Percentiles rank a stretch among this genome's conserved stretches.
Conservation (phyloP, 140 eudicot genomes). For the Ambrosia hybrid region DNA sequence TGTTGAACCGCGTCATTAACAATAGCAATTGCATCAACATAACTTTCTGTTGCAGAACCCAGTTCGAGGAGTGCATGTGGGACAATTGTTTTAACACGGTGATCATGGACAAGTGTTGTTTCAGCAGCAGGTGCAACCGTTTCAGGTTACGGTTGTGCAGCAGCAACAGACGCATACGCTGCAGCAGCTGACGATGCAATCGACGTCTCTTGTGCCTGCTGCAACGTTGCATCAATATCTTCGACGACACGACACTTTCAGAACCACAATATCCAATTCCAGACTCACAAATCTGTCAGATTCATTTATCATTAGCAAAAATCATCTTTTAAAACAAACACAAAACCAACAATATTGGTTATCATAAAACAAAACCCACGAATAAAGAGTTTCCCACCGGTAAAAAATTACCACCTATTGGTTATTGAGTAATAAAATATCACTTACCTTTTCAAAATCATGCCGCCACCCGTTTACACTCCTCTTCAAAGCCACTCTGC, state of each 20-base stretch:
- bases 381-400: no score
- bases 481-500: no score
- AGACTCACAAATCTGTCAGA: conserved; percentile 56
- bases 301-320: conserved; percentile 2
- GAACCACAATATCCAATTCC: conserved; percentile 50
- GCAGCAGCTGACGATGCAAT: not conserved
- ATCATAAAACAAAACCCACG: no score
- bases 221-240: conserved; percentile 50
- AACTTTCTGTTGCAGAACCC: conserved; percentile 31
- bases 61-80: conserved; percentile 12
- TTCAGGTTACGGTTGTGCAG: not conserved
- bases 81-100: conserved; percentile 24
- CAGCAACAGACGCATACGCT: no score
- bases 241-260: conserved; percentile 45
- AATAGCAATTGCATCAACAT: conserved; percentile 29
- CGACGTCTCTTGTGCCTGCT: not conserved
- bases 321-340: no score
- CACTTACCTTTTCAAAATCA: no score
- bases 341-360: no score
- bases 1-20: conserved; percentile 3
- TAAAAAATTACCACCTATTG: no score
- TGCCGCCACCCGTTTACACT: no score
- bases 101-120: conserved; percentile 21
- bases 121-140: conserved; percentile 28
- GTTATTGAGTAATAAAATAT: no score